These are phyloP conservation scores for Oryza officinalis DNA, from an alignment of 176 grass and related monocot genomes.

Conservation along the genomic window DNA sequence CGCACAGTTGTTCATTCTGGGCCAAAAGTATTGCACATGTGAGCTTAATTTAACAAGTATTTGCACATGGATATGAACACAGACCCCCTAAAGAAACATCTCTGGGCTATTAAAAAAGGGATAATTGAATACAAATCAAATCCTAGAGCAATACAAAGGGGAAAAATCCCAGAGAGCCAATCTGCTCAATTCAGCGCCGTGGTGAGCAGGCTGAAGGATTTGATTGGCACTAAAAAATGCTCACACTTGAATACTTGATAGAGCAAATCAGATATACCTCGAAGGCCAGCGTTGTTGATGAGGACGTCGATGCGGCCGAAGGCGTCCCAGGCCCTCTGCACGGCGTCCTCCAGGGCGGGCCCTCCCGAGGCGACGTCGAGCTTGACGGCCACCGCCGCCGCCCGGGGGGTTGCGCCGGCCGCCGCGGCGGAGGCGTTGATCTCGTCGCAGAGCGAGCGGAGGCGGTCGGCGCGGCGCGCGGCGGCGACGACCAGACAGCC, in stretches of 20 bases:
- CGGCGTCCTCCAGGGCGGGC: slow-evolving; percentile 44
- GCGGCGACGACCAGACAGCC: slow-evolving; percentile 69
- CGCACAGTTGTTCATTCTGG: background rate
- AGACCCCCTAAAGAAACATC: background rate
- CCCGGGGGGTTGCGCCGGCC: background rate
- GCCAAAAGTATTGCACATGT: background rate
- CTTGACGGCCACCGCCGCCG: slow-evolving; percentile 47
- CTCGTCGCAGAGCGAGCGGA: slow-evolving; percentile 83
- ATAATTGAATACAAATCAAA: background rate
- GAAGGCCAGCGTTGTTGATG: slow-evolving; percentile 84
- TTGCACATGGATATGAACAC: background rate
- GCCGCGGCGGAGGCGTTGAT: slow-evolving; percentile 48
- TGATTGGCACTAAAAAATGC: background rate
- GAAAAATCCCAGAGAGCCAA: background rate
- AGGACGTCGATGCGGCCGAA: slow-evolving; percentile 77
- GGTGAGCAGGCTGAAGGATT: no score
- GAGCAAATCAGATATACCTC: slow-evolving; percentile 50
- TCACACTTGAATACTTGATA: background rate
- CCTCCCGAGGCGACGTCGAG: slow-evolving; percentile 64
- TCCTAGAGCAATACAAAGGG: background rate
- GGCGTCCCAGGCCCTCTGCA: slow-evolving; percentile 64
- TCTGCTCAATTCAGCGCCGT: background rate
- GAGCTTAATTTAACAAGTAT: background rate
- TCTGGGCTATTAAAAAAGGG: background rate
- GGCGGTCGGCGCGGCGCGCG: slow-evolving; percentile 62